Conservation (phyloP, 306 rosid species). For the barrel medic (Medicago truncatula) region DNA sequence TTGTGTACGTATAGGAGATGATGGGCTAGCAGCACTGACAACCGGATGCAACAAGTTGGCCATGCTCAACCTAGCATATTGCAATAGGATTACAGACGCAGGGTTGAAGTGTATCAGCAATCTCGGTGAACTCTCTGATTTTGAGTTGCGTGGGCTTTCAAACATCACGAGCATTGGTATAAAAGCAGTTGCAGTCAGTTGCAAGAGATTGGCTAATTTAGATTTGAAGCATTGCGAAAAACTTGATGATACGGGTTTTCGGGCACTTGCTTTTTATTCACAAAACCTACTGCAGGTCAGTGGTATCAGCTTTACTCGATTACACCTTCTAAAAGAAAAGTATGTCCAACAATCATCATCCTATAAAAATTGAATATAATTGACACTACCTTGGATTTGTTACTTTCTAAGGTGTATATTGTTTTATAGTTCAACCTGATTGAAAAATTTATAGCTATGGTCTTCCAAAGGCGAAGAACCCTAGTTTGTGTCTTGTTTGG, state of each 20-base stretch:
- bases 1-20: slow-evolving; percentile 65
- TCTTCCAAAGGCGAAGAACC: no score
- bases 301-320: slow-evolving; percentile 4
- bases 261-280: slow-evolving; percentile 62
- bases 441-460: no score
- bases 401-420: no score
- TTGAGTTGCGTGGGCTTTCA: slow-evolving; percentile 65
- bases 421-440: no score
- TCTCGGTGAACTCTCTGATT: slow-evolving; percentile 55
- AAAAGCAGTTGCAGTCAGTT: slow-evolving; percentile 53
- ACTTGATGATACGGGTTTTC: slow-evolving; percentile 64
- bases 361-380: no score
- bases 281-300: slow-evolving; percentile 67
- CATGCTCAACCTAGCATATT: slow-evolving; percentile 70
- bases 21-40: slow-evolving; percentile 59
- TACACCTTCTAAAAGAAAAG: not conserved
- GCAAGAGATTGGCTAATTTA: slow-evolving; percentile 66
- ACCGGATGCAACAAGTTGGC: slow-evolving; percentile 61
- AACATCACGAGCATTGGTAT: slow-evolving; percentile 62
- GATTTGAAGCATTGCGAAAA: slow-evolving; percentile 66
- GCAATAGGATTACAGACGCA: slow-evolving; percentile 60
- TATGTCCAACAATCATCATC: no score
- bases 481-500: no score
- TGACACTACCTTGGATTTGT: no score
- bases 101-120: slow-evolving; percentile 56